Base-by-base conservation (phyloP, 495 filamentous ascomycete genomes). In the Cladorrhinum samala region DNA sequence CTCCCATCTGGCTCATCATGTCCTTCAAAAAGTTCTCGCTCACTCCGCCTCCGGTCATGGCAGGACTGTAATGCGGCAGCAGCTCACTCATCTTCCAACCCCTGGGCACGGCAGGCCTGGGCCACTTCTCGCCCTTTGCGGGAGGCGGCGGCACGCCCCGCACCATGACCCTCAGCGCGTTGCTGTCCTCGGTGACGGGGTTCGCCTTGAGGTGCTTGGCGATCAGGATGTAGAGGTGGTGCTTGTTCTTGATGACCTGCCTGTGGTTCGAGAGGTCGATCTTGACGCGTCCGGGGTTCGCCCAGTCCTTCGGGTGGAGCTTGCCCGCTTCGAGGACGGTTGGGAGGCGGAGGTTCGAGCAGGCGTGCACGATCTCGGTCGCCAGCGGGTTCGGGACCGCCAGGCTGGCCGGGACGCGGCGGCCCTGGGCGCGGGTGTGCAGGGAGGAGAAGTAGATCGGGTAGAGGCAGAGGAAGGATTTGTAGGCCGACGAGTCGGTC, bases 11-110 rank as follows among this genome's bases (percentile, higher is more conserved):
- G 40, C 80, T 83, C 92, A 98, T 96, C 75, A 96, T 95, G 55
- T 98, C 91, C 76, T 93, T 91, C 58, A 98, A 82, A 21, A 95
- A 87, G 60, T 98, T 95, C 65, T 98, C 93, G 55, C 86, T 94
- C 7, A 98, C 90, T 19, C 93, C 93, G 19, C 94, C 92, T 2
- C 93, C 93, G 46, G 85, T 94, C 69, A 97, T 77, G 11, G 90
- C 93, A 0, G 92, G 83, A 19, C 83, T 88, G 59, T 96, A 90
- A 56, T 92, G 80, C 23, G 93, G 93, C 51, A 98, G 58, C 49
- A 97, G 79, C 18, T 72, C 79, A 25, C 83, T 82, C 62, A 98
- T 85, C 74, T 95, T 96, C 90, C 91, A 97, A 9, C 92, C 93
- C 43, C 85, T 77, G 37, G 93, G 93, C 27, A 93, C 83, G 2